Conservation (phyloP, 768 basidiomycete genomes). For the Podaxis carcinomalis region DNA sequence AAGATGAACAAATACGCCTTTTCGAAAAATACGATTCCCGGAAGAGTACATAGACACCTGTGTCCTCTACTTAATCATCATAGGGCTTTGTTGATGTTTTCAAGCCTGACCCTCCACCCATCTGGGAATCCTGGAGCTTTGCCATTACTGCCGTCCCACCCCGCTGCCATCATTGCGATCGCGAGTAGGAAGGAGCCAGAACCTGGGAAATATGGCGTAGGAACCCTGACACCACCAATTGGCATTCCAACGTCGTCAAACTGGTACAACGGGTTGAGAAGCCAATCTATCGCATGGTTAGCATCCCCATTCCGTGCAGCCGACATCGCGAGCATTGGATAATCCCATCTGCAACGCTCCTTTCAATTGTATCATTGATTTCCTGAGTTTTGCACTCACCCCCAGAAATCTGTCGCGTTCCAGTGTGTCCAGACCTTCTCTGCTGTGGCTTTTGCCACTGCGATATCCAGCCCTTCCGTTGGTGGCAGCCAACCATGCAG, state of each 20-base stretch:
- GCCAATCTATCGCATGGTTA: constrained; percentile 49
- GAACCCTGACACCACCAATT: constrained; percentile 46
- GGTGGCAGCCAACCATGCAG: constrained; percentile 55
- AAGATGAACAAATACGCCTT: constrained; percentile 50
- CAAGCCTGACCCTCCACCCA: constrained; percentile 25
- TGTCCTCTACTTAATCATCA: constrained; percentile 1
- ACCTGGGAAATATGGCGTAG: constrained; percentile 59
- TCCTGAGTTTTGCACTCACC: constrained; percentile 26
- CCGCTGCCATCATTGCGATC: constrained; percentile 53
- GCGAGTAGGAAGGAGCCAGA: constrained; percentile 48
- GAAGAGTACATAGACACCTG: neutral
- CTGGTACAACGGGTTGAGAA: constrained; percentile 47
- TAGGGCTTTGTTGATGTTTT: constrained; percentile 19
- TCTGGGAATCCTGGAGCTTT: constrained; percentile 26
- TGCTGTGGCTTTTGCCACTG: constrained; percentile 43
- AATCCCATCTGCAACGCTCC: constrained; percentile 45
- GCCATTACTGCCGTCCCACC: constrained; percentile 42
- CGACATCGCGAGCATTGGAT: constrained; percentile 60
- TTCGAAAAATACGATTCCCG: constrained; percentile 7
- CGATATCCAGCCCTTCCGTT: constrained; percentile 41
- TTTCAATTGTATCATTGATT: neutral
- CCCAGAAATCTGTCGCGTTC: constrained; percentile 53
- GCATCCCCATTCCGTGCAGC: constrained; percentile 49
- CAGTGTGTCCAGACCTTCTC: constrained; percentile 51
- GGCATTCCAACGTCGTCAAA: constrained; percentile 65